These are phyloP conservation scores for Elsinoe fawcettii DNA, from an alignment of 2,329 filamentous ascomycete species.

Conservation along the genomic window DNA sequence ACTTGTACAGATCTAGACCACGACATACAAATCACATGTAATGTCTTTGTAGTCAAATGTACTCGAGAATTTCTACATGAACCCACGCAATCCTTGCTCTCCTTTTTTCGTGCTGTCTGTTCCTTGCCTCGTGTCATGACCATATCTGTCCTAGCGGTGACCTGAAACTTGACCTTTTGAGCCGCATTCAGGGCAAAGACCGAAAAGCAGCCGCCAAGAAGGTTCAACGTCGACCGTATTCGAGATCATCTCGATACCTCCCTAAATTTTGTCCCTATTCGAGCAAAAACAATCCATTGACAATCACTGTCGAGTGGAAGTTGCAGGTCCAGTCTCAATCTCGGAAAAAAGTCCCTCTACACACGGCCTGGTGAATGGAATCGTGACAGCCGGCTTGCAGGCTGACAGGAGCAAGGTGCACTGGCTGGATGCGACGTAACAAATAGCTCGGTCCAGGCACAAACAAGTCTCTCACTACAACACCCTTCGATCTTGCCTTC, in stretches of 20 bases:
- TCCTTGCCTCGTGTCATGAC: conserved; percentile 8
- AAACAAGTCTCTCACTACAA: neutral
- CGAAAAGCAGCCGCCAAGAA: conserved; percentile 12
- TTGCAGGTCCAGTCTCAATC: neutral
- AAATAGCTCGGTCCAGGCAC: neutral
- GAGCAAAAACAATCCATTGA: neutral
- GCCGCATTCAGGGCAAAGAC: neutral
- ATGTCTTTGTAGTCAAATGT: no score
- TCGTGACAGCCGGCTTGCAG: neutral
- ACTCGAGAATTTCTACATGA: no score
- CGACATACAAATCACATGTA: no score
- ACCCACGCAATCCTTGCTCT: neutral
- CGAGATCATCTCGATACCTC: neutral
- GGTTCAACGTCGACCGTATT: conserved; percentile 13
- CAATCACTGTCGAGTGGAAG: neutral
- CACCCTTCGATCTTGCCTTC: neutral
- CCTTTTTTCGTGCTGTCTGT: neutral
- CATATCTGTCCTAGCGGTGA: neutral
- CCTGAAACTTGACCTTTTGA: conserved; percentile 11
- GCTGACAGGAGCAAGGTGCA: conserved; percentile 11
- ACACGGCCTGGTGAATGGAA: neutral
- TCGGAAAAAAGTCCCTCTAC: neutral
- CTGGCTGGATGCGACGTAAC: conserved; percentile 2
- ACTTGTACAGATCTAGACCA: no score
- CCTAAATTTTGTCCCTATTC: neutral